Conservation (phyloP, 1,284 basidiomycete species). For the Apiotrichum laibachii region DNA sequence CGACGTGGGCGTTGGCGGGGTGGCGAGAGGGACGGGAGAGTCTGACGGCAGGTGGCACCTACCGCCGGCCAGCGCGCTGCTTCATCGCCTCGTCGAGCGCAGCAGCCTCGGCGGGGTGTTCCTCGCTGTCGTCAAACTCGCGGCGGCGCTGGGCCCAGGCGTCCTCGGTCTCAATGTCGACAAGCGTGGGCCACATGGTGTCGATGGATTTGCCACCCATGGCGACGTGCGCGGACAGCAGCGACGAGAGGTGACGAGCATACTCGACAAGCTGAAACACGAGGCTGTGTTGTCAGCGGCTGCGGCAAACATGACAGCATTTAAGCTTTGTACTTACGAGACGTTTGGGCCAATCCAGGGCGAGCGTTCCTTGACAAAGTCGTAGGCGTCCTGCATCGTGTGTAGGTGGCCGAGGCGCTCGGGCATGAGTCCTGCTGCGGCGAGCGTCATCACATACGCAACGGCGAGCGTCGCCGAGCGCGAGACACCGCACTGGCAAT, state of each 20-base stretch:
- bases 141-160: slow-evolving; percentile 75
- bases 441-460: slow-evolving; percentile 91
- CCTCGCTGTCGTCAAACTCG: slow-evolving; percentile 61
- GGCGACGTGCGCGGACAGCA: slow-evolving; percentile 55
- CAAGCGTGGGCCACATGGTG: slow-evolving; percentile 52
- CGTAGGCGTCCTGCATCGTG: slow-evolving; percentile 88
- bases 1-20: no score
- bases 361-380: slow-evolving; percentile 84
- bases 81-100: slow-evolving; percentile 40
- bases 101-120: slow-evolving; percentile 32
- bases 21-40: no score
- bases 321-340: slow-evolving; percentile 63
- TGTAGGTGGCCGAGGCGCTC: slow-evolving; percentile 67
- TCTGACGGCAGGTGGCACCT: neutral
- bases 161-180: slow-evolving; percentile 65
- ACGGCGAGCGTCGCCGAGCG: slow-evolving; percentile 90
- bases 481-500: slow-evolving; percentile 95
- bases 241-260: slow-evolving; percentile 69
- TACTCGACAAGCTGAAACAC: slow-evolving; percentile 96
- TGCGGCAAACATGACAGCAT: neutral
- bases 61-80: slow-evolving; percentile 10
- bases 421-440: slow-evolving; percentile 65
- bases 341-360: slow-evolving; percentile 90
- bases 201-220: slow-evolving; percentile 12
- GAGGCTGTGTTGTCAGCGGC: slow-evolving; percentile 58